Evolutionary conservation across 768 basidiomycete species (phyloP).

Genomic region (Panaeolus papilionaceus): DNA sequence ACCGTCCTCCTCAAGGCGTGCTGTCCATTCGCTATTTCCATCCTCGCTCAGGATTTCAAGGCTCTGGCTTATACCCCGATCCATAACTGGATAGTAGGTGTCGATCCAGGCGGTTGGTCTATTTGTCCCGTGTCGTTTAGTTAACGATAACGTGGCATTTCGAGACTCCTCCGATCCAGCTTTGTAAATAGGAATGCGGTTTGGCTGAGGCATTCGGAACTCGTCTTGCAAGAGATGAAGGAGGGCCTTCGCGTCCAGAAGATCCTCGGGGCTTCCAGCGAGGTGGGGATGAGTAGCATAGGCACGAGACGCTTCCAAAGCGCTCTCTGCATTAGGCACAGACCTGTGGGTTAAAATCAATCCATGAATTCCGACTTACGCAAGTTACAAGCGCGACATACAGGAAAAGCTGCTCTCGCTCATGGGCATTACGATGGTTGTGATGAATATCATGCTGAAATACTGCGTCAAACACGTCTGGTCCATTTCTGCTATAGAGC

Average conservation of each 20-base stretch:
- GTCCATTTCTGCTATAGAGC: background rate
- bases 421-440: conserved; percentile 25
- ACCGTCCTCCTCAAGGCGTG: conserved; percentile 77
- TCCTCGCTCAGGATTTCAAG: conserved; percentile 68
- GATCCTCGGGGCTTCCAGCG: conserved; percentile 69
- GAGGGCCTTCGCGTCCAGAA: conserved; percentile 67
- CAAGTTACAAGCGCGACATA: conserved; percentile 21
- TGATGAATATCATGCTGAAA: conserved; percentile 15
- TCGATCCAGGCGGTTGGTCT: conserved; percentile 81
- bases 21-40: conserved; percentile 64
- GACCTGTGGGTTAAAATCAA: conserved; percentile 19
- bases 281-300: conserved; percentile 75
- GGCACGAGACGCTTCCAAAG: conserved; percentile 57
- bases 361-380: background rate
- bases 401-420: conserved; percentile 41
- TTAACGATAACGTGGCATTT: conserved; percentile 64
- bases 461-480: background rate
- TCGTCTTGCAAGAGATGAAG: conserved; percentile 71
- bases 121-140: conserved; percentile 43
- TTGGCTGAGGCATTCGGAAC: conserved; percentile 54
- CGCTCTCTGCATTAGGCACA: conserved; percentile 61
- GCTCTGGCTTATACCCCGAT: conserved; percentile 72
- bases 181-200: conserved; percentile 61
- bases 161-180: conserved; percentile 75
- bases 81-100: conserved; percentile 86